Evolutionary conservation across 345 rosid species (phyloP).

Genomic region (Acer negundo): DNA sequence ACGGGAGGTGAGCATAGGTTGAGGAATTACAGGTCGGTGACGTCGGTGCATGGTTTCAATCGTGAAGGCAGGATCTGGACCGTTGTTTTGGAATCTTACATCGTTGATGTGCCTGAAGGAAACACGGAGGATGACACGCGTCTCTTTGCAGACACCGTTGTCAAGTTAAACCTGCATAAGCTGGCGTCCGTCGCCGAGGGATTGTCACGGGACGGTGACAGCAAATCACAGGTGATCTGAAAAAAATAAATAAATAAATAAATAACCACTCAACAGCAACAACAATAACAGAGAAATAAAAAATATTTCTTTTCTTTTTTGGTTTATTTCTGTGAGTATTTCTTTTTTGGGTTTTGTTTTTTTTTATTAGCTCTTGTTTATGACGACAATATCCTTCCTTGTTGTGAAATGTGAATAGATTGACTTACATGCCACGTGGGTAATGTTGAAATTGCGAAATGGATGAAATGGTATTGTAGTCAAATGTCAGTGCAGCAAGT

Average conservation of each 20-base stretch:
- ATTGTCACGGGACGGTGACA: slow-evolving; percentile 47
- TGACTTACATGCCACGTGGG: slow-evolving; percentile 3
- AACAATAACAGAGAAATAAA: not conserved
- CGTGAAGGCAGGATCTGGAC: slow-evolving; percentile 57
- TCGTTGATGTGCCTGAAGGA: slow-evolving; percentile 91
- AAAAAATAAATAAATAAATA: not conserved
- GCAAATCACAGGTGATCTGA: slow-evolving; percentile 34
- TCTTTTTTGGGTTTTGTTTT: not conserved
- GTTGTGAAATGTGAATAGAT: slow-evolving; percentile 5
- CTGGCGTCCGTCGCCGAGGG: slow-evolving; percentile 73
- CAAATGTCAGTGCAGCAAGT: slow-evolving; percentile 17
- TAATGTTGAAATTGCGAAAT: slow-evolving; percentile 1
- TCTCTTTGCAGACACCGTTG: slow-evolving; percentile 83
- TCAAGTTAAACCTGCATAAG: slow-evolving; percentile 79
- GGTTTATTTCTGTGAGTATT: not conserved
- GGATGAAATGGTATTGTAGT: slow-evolving; percentile 20
- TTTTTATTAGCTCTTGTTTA: not conserved
- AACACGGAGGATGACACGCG: slow-evolving; percentile 92
- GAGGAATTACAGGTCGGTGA: slow-evolving; percentile 74
- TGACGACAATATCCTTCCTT: slow-evolving; percentile 17
- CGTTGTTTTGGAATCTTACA: slow-evolving; percentile 79
- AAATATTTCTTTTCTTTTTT: not conserved
- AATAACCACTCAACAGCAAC: not conserved
- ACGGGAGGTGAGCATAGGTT: slow-evolving; percentile 85
- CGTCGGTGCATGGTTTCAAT: slow-evolving; percentile 64